Conservation (phyloP, 208 protist genomes). For the Acanthamoeba castellanii region DNA sequence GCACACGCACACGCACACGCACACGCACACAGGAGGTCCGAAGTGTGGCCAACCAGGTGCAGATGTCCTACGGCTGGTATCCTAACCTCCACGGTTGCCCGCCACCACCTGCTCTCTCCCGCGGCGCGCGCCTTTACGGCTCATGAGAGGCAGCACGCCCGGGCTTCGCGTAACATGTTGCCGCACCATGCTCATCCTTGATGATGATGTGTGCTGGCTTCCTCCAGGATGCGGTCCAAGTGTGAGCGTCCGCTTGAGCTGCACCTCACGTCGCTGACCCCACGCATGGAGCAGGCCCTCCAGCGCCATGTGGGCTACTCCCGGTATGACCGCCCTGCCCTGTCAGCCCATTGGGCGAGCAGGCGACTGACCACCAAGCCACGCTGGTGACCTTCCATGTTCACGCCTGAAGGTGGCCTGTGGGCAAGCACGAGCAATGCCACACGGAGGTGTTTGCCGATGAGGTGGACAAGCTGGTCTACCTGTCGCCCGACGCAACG, state of each 20-base stretch:
- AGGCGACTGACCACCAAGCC: too few relatives aligned
- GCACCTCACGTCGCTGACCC: conserved; percentile 37
- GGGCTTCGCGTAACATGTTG: neutral
- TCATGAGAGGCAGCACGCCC: neutral
- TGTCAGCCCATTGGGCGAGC: neutral
- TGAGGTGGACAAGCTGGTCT: conserved; percentile 52
- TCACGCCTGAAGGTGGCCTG: conserved; percentile 12
- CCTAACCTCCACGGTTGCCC: neutral
- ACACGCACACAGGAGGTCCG: conserved; percentile 40
- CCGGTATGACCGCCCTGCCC: neutral
- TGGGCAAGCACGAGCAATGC: conserved; percentile 55
- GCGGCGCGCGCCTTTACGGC: neutral
- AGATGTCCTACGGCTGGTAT: conserved; percentile 67
- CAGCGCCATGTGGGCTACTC: conserved; percentile 48
- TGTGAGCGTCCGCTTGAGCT: conserved; percentile 13
- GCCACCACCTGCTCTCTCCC: neutral
- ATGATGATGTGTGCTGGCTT: neutral
- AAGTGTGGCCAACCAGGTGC: conserved; percentile 62
- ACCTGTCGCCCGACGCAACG: conserved; percentile 60
- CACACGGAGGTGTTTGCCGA: conserved; percentile 51
- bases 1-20: too few relatives aligned
- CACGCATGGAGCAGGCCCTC: conserved; percentile 17
- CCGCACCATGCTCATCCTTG: too few relatives aligned
- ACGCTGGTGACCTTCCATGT: neutral
- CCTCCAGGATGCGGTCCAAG: neutral